These are phyloP conservation scores for Waltiozyma sp. DNA, from an alignment of 1,139 yeast species.

Conservation along the genomic window DNA sequence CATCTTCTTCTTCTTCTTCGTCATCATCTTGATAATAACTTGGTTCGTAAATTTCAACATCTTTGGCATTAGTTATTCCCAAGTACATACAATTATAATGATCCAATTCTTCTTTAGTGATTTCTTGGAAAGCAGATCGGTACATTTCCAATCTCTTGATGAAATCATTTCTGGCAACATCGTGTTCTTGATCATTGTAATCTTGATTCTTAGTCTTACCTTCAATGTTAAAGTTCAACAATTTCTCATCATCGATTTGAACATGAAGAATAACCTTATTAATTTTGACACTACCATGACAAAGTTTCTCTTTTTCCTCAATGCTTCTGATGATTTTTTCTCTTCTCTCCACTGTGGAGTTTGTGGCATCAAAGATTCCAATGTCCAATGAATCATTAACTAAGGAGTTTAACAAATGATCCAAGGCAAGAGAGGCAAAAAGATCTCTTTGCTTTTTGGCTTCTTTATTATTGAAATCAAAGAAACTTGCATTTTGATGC, in stretches of 20 bases:
- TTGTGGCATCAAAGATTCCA: conserved; percentile 65
- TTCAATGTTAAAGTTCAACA: conserved; percentile 45
- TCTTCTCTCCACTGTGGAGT: conserved; percentile 47
- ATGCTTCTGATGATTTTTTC: conserved; percentile 22
- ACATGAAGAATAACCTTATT: conserved; percentile 32
- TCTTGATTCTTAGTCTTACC: conserved; percentile 51
- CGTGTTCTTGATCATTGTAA: conserved; percentile 36
- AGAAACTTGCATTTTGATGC: conserved; percentile 23
- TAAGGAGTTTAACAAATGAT: conserved; percentile 36
- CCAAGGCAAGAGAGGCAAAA: conserved; percentile 50
- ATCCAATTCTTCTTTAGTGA: conserved; percentile 36
- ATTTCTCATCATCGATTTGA: conserved; percentile 30
- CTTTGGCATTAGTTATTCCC: conserved; percentile 39
- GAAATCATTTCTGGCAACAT: conserved; percentile 48
- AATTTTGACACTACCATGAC: conserved; percentile 14
- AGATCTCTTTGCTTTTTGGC: conserved; percentile 42
- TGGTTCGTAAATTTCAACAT: not conserved
- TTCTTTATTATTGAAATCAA: conserved; percentile 38
- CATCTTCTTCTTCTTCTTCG: conserved; percentile 10
- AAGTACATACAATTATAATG: conserved; percentile 30
- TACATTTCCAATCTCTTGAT: conserved; percentile 46
- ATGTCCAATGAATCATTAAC: conserved; percentile 35
- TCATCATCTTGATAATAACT: conserved; percentile 12
- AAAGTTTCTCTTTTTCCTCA: conserved; percentile 12
- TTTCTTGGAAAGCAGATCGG: conserved; percentile 43